These are phyloP conservation scores for Gentiana macrophylla DNA, from an alignment of 257 asterid genomes.

Conservation along the genomic window DNA sequence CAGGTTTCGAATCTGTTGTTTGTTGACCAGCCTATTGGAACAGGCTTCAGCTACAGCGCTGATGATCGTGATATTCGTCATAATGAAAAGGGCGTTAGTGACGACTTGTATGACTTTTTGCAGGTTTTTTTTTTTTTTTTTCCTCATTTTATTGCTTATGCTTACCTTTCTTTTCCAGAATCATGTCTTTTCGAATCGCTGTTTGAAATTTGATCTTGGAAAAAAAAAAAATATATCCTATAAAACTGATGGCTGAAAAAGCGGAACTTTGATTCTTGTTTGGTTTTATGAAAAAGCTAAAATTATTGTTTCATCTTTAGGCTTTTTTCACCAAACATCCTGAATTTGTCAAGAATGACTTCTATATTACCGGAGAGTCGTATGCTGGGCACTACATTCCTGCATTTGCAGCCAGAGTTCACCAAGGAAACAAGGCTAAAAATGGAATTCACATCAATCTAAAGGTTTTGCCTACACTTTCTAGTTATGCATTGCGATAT, in stretches of 20 bases:
- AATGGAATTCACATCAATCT: constrained; percentile 67
- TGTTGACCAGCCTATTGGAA: constrained; percentile 56
- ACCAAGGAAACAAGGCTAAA: constrained; percentile 65
- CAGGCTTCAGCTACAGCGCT: constrained; percentile 48
- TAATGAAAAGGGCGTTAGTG: constrained; percentile 37
- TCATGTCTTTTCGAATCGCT: no score
- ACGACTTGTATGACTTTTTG: constrained; percentile 44
- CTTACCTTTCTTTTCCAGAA: background rate
- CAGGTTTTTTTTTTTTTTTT: constrained; percentile 23
- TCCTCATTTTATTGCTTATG: background rate
- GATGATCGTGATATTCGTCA: constrained; percentile 26
- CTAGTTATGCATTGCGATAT: background rate
- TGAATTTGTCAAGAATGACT: constrained; percentile 59
- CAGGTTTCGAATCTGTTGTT: constrained; percentile 47
- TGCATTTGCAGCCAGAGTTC: constrained; percentile 85
- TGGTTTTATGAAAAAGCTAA: background rate
- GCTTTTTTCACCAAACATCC: constrained; percentile 85
- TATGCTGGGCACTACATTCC: constrained; percentile 96
- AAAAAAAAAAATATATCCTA: no score
- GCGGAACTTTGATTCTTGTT: no score
- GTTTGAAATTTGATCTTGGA: no score
- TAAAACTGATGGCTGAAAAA: no score
- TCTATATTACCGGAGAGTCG: constrained; percentile 88
- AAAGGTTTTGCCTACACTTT: constrained; percentile 33
- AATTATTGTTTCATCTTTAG: constrained; percentile 19